A percentile compares a stretch with the other conserved stretches of the same genome.
Conservation (phyloP, 192 early-diverging fungal species). For the Linnemannia hyalina region DNA sequence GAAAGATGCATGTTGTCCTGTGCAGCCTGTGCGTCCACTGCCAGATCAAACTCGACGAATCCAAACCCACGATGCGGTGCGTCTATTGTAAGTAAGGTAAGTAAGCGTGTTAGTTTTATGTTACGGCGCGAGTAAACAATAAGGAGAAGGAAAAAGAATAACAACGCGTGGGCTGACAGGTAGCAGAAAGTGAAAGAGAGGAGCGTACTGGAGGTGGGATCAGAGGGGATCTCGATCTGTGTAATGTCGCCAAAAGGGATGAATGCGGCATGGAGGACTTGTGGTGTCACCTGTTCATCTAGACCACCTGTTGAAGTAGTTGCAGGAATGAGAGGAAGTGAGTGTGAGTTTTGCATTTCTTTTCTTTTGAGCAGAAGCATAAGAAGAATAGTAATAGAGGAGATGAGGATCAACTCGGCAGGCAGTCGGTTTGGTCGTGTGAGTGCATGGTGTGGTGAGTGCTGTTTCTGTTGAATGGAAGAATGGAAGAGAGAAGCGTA, state of each 20-base stretch:
- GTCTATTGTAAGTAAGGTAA: constrained; percentile 30
- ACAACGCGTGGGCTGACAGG: neutral
- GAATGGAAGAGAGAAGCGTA: neutral
- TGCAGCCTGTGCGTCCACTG: constrained; percentile 88
- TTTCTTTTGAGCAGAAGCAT: neutral
- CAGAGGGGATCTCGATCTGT: constrained; percentile 86
- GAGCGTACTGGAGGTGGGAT: constrained; percentile 78
- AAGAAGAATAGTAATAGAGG: neutral
- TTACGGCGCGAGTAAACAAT: neutral
- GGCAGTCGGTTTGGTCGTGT: neutral
- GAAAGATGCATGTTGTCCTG: constrained; percentile 94
- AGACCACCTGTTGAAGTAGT: constrained; percentile 77
- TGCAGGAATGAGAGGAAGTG: neutral
- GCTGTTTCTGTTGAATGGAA: too few species aligned
- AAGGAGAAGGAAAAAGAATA: neutral
- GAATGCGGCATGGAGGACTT: constrained; percentile 89
- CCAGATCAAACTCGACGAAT: constrained; percentile 93
- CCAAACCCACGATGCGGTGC: constrained; percentile 93
- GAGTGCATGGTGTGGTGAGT: too few species aligned
- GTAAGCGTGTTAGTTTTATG: neutral
- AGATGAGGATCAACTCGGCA: neutral
- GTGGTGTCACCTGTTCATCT: constrained; percentile 81
- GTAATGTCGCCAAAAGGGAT: constrained; percentile 97
- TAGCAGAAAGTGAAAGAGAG: neutral
- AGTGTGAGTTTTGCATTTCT: neutral